phyloP scores from a whole-genome alignment of 306 rosid genomes.

The Biancaea sappan region DNA sequence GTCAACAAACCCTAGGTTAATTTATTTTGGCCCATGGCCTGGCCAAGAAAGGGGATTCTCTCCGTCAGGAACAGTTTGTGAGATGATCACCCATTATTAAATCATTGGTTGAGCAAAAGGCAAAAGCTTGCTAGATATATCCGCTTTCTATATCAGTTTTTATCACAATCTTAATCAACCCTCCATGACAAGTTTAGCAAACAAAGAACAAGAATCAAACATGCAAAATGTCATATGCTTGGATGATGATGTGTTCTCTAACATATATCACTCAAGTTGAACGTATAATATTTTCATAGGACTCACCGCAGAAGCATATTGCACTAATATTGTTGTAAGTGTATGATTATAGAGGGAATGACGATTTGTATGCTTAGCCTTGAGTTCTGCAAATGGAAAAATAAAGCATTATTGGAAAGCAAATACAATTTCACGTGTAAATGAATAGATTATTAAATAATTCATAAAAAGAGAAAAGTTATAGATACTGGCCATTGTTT shows the following conservation, averaged over 20 bases:
- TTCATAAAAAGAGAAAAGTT: background rate
- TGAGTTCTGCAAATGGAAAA: conserved; percentile 53
- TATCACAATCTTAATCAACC: conserved; percentile 18
- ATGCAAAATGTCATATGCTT: background rate
- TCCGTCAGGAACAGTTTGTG: conserved; percentile 13
- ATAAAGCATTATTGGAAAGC: background rate
- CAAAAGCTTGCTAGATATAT: background rate
- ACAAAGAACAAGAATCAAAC: background rate
- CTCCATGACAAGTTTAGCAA: conserved; percentile 24
- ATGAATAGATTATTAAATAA: background rate
- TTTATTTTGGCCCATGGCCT: conserved; percentile 6
- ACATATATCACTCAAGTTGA: conserved; percentile 13
- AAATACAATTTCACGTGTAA: background rate
- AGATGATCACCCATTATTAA: conserved; percentile 18
- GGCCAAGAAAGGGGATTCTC: conserved; percentile 22
- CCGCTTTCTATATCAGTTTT: background rate
- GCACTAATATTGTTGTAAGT: conserved; percentile 72
- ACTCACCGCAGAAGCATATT: conserved; percentile 89
- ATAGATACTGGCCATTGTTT: background rate
- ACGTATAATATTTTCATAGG: conserved; percentile 5
- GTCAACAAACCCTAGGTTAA: background rate
- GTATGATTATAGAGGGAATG: conserved; percentile 63
- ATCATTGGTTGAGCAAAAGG: conserved; percentile 28
- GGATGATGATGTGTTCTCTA: conserved; percentile 6
- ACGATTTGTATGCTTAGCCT: conserved; percentile 31